These are phyloP conservation scores for Candida vartiovaarae DNA, from an alignment of 805 yeast species.

Conservation along the genomic window DNA sequence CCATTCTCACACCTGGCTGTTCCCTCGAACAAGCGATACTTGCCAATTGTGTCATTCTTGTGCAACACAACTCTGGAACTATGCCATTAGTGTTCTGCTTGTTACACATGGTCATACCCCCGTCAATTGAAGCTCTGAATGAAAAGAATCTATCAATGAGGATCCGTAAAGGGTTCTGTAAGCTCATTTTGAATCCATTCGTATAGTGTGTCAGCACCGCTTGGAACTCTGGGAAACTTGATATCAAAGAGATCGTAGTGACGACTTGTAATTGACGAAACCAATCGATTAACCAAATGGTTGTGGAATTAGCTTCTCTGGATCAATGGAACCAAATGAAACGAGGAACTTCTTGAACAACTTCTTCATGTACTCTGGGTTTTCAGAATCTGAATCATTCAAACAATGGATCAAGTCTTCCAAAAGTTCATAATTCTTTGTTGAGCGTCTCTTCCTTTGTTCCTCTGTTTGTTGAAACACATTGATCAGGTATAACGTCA, in stretches of 20 bases:
- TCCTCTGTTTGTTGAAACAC: not conserved
- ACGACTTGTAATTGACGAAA: not conserved
- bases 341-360: slow-evolving; percentile 7
- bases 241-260: not conserved
- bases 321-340: not conserved
- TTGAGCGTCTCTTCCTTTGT: not conserved
- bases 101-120: not conserved
- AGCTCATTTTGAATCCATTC: not conserved
- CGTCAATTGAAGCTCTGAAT: not conserved
- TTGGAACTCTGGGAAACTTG: not conserved
- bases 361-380: slow-evolving; percentile 2
- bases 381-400: not conserved
- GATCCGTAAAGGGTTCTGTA: not conserved
- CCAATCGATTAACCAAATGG: not conserved
- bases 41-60: not conserved
- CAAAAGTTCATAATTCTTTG: not conserved
- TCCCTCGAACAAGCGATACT: not conserved
- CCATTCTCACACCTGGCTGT: slow-evolving; percentile 6
- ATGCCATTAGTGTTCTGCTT: not conserved
- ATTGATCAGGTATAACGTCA: not conserved
- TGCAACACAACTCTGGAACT: not conserved
- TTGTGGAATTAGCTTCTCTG: not conserved
- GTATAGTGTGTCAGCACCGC: not conserved
- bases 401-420: not conserved
- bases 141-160: not conserved